A percentile compares a stretch with the other conserved stretches of the same genome.
Conservation (phyloP, 768 basidiomycete genomes). For the Omphalotus guepiniiformis region DNA sequence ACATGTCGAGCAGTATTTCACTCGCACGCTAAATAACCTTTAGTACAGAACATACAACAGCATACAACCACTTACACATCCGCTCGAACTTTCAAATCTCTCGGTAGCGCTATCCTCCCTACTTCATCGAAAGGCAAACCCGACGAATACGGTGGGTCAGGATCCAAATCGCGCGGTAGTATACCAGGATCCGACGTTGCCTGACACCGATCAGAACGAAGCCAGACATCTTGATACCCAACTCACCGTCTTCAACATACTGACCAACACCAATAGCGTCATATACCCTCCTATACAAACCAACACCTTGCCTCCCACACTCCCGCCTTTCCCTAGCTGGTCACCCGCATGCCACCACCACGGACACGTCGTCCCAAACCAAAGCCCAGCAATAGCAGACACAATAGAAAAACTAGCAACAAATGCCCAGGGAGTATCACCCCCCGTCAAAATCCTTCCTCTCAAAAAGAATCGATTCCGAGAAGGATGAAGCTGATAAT, state of each 20-base stretch:
- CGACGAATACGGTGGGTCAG: conserved; percentile 72
- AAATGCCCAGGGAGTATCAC: conserved; percentile 84
- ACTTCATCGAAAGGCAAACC: conserved; percentile 61
- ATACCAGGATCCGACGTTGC: conserved; percentile 86
- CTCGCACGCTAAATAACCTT: conserved; percentile 58
- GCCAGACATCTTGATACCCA: conserved; percentile 1
- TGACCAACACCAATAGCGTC: conserved; percentile 60
- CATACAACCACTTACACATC: conserved; percentile 56
- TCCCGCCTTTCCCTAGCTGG: conserved; percentile 67
- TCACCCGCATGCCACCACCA: conserved; percentile 96
- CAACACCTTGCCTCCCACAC: conserved; percentile 60
- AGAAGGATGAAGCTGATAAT: conserved; percentile 65
- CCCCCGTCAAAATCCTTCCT: conserved; percentile 77
- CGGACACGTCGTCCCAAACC: conserved; percentile 84
- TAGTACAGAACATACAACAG: not conserved
- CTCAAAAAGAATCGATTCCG: conserved; percentile 71
- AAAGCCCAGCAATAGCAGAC: conserved; percentile 68
- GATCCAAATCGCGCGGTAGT: conserved; percentile 83
- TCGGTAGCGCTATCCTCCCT: conserved; percentile 62
- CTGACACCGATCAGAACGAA: conserved; percentile 28
- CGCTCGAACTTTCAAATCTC: conserved; percentile 74
- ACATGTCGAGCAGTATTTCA: conserved; percentile 94
- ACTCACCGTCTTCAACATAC: conserved; percentile 75
- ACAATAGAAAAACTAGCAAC: conserved; percentile 57
- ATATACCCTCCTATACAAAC: conserved; percentile 42